Percentiles rank a stretch among this genome's conserved stretches.
These are phyloP conservation scores for Forsythia suspensa DNA, from an alignment of 257 asterid species.

Conservation along the genomic window DNA sequence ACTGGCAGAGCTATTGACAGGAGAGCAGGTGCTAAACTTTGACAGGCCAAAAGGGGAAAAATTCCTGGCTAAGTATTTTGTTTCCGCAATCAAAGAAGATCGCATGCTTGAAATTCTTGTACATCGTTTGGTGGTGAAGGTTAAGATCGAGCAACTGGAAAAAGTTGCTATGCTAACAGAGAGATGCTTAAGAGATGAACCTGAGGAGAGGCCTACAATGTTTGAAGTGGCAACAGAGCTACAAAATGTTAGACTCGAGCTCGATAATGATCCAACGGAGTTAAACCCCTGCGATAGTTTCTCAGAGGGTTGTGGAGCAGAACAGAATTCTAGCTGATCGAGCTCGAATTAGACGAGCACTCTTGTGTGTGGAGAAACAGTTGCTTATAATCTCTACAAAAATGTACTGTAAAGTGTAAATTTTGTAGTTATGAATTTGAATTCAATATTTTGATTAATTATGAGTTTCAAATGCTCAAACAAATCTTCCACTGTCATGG, in stretches of 20 bases:
- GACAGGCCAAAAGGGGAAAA: constrained; percentile 10
- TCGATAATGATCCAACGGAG: not conserved
- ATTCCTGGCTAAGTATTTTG: not conserved
- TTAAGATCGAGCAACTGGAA: not conserved
- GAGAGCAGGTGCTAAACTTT: constrained; percentile 3
- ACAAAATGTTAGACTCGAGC: not conserved
- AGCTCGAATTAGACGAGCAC: too few species aligned
- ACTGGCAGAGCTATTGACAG: constrained; percentile 26
- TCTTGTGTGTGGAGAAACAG: too few species aligned
- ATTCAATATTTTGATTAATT: too few species aligned
- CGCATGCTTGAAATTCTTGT: constrained; percentile 13
- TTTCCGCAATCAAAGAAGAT: not conserved
- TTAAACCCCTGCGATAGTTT: not conserved
- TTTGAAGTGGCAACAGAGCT: constrained; percentile 17
- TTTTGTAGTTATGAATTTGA: too few species aligned
- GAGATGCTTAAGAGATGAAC: constrained; percentile 14
- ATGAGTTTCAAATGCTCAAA: too few species aligned
- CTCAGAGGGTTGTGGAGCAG: not conserved
- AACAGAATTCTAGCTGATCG: not conserved
- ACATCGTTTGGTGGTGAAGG: not conserved
- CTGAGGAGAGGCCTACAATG: constrained; percentile 26
- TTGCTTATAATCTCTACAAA: too few species aligned
- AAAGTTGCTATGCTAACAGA: constrained; percentile 18
- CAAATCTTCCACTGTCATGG: too few species aligned
- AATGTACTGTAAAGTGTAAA: too few species aligned